Evolutionary conservation across 495 filamentous ascomycete genomes (phyloP), one percentile per base, ranked within the genome.

Genomic region (Paragyromitra xinjiangensis): DNA sequence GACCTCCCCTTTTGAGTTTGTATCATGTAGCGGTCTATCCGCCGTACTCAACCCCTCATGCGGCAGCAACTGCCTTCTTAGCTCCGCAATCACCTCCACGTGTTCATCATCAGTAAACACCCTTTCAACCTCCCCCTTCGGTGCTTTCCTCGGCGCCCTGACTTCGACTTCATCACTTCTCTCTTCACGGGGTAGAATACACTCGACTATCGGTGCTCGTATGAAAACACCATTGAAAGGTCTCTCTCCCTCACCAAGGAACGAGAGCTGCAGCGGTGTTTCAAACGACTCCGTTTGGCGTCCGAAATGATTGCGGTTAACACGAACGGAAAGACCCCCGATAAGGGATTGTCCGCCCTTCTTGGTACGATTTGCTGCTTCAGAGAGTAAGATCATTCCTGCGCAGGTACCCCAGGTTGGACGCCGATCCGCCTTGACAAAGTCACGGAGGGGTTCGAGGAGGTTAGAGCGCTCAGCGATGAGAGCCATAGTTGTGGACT

Each of bases 351-450:
- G 95, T 0, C 95, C 95, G 55, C 94, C 94, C 72, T 91, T 89
- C 82, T 97, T 98, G 2, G 92, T 94, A 29, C 90, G 88, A 82
- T 94, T 95, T 26, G 95, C 96, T 55, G 91, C 89, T 82, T 97
- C 94, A 12, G 93, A 90, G 58, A 99, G 91, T 48, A 98, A 85
- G 76, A 99, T 98, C 69, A 99, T 87, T 5, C 95, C 95, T 26
- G 95, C 95, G 83, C 95, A 99, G 29, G 95, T 98, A 12, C 95
- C 95, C 95, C 95, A 99, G 19, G 91, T 92, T 22, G 96, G 94
- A 82, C 92, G 94, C 79, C 91, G 88, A 62, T 89, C 78, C n/a
- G 91, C 85, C 81, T 98, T 99, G 81, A 99, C 95, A 83, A 98
- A 99, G 12, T 95, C 88, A 55, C 95, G 86, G 72, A 99, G 84